Evolutionary conservation across 108 stramenopile species (phyloP), one percentile per base, ranked within the genome.

Genomic region (Stephanodiscus triporus): DNA sequence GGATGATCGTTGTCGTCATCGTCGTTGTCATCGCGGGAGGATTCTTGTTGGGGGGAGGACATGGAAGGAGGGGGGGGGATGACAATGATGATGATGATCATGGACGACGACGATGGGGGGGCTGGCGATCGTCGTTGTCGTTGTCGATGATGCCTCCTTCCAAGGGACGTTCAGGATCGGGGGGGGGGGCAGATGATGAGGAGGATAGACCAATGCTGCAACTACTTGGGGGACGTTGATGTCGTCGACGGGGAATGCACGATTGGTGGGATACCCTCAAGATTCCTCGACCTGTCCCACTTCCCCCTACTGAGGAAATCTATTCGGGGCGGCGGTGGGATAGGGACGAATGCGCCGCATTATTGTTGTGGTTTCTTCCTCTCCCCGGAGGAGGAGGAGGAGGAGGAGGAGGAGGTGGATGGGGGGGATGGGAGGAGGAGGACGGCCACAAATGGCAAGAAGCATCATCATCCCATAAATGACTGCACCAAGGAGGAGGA

Each of bases 211-310:
- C n/a, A n/a, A n/a, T n/a, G n/a, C n/a, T n/a, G n/a, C n/a, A 37
- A 51, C 14, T 8, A 64, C 45, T 38, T 17, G 68, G 29, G 20
- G 8, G 50, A 24, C 32, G 68, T 20, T 20, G 16, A 55, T 34
- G 27, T 23, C 9, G 8, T 32, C 23, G 45, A 34, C 10, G 42
- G n/a, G n/a, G n/a, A n/a, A n/a, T n/a, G n/a, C n/a, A 49, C 24
- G 26, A 77, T 77, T 34, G 76, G 76, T 19, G 69, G 76, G 22
- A 70, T 77, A 38, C 76, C 76, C 7, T 29, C 53, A 1, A 70
- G 64, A 59, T 77, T 77, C 54, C 69, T 77, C 19, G 76, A 77
- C 27, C 37, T 77, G 23, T 64, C 76, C n/a, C 76, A 77, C 32
- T 77, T 77, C 56, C 60, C 66, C 34, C 24, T 63, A 10, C 51